phyloP scores from a whole-genome alignment of 106 monocot species.

The Apostasia ramifera region DNA sequence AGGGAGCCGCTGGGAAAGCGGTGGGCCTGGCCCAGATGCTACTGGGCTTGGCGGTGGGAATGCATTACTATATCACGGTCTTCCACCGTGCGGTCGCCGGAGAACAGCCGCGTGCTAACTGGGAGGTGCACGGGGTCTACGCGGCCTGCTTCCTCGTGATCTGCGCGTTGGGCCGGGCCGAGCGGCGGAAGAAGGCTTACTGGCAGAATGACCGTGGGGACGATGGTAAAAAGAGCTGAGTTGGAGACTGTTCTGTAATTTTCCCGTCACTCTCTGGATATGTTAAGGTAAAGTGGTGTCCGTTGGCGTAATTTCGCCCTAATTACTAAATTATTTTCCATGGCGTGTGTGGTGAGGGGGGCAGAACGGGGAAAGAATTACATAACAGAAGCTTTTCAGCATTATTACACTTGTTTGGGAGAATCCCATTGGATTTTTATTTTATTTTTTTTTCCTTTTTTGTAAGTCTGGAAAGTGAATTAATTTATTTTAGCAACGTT shows the following conservation, averaged over 20 bases:
- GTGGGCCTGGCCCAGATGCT: slow-evolving; percentile 5
- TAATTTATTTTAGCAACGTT: too few species aligned
- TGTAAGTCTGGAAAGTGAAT: too few species aligned
- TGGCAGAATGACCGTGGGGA: slow-evolving; percentile 24
- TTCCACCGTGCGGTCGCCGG: slow-evolving; percentile 76
- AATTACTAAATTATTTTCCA: too few species aligned
- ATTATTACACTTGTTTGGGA: too few species aligned
- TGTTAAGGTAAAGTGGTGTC: too few species aligned
- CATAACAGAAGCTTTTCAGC: too few species aligned
- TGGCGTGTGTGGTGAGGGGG: too few species aligned
- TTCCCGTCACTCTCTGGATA: not conserved
- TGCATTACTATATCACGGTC: slow-evolving; percentile 80
- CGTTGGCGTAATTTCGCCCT: too few species aligned
- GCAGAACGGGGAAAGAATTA: too few species aligned
- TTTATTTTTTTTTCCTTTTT: too few species aligned
- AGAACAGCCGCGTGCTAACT: slow-evolving; percentile 66
- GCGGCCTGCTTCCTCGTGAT: slow-evolving; percentile 62
- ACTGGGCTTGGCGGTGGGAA: slow-evolving; percentile 48
- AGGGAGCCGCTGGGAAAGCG: not conserved
- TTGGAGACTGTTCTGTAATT: not conserved
- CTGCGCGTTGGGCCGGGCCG: slow-evolving; percentile 49
- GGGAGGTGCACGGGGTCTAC: slow-evolving; percentile 73
- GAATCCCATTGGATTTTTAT: too few species aligned
- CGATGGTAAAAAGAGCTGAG: slow-evolving; percentile 66
- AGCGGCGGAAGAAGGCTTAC: slow-evolving; percentile 65